Evolutionary conservation across 805 yeast genomes (phyloP).

Genomic region (Kuraishia floccosa): DNA sequence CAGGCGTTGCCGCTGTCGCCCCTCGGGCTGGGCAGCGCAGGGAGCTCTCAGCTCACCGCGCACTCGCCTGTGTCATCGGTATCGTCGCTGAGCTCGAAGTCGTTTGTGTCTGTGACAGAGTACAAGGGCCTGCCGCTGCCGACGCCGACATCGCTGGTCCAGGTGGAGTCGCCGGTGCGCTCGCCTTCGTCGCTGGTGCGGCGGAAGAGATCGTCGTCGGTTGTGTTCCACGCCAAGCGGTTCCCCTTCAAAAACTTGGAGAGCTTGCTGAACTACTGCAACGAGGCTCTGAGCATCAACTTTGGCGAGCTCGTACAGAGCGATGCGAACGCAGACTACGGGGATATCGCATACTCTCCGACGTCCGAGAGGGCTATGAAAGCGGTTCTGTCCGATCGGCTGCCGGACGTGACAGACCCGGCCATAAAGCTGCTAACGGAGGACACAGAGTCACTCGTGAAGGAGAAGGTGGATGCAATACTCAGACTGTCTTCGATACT

Average conservation of each 20-base stretch:
- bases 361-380: constrained; percentile 46
- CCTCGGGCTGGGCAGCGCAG: neutral
- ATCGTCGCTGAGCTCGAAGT: neutral
- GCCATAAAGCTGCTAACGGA: constrained; percentile 51
- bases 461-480: constrained; percentile 58
- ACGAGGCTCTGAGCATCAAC: constrained; percentile 62
- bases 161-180: constrained; percentile 11
- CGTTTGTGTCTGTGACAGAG: constrained; percentile 23
- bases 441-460: constrained; percentile 54
- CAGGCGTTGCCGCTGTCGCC: neutral
- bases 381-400: constrained; percentile 22
- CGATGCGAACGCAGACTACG: constrained; percentile 5
- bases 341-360: constrained; percentile 39
- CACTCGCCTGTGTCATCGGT: constrained; percentile 1
- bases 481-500: constrained; percentile 63
- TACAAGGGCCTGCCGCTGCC: constrained; percentile 49
- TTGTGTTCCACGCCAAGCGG: constrained; percentile 26
- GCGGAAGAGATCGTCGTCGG: constrained; percentile 27
- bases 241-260: constrained; percentile 56
- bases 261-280: constrained; percentile 52
- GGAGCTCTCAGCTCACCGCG: neutral
- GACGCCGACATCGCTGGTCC: neutral
- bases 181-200: too few relatives aligned
- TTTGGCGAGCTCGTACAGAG: constrained; percentile 44
- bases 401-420: constrained; percentile 48